phyloP scores from a whole-genome alignment of 805 yeast species.

The Spathaspora passalidarum region DNA sequence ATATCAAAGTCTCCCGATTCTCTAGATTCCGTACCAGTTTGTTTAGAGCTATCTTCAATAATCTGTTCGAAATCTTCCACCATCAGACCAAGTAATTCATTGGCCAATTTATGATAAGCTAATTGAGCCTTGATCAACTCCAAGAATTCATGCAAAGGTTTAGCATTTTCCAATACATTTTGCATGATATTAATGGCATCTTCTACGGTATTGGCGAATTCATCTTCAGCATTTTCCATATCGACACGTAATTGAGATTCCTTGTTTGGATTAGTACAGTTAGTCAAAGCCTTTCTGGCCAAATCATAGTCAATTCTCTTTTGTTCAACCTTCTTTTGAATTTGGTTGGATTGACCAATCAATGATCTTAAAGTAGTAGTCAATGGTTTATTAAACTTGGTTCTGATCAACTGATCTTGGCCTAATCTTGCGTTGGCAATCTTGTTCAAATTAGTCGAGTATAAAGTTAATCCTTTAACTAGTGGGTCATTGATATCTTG shows the following conservation, averaged over 20 bases:
- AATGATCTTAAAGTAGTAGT: slow-evolving; percentile 58
- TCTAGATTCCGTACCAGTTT: not conserved
- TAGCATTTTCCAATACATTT: slow-evolving; percentile 68
- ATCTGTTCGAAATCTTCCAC: slow-evolving; percentile 61
- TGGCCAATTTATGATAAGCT: slow-evolving; percentile 74
- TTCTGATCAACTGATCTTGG: slow-evolving; percentile 71
- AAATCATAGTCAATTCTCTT: slow-evolving; percentile 78
- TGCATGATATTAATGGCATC: slow-evolving; percentile 83
- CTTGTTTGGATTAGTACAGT: slow-evolving; percentile 44
- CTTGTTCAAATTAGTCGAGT: slow-evolving; percentile 67
- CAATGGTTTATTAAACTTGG: slow-evolving; percentile 68
- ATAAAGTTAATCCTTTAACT: slow-evolving; percentile 60
- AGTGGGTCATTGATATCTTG: slow-evolving; percentile 47
- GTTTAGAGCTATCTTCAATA: slow-evolving; percentile 44
- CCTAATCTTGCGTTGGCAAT: slow-evolving; percentile 80
- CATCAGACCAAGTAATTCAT: slow-evolving; percentile 61
- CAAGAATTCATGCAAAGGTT: slow-evolving; percentile 62
- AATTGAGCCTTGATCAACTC: slow-evolving; percentile 77
- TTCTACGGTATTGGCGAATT: slow-evolving; percentile 85
- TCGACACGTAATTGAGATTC: slow-evolving; percentile 72
- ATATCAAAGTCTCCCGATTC: slow-evolving; percentile 35
- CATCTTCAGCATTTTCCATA: slow-evolving; percentile 84
- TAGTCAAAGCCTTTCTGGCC: slow-evolving; percentile 51
- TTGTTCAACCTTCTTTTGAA: slow-evolving; percentile 72
- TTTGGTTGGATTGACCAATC: slow-evolving; percentile 60